Percentiles rank a stretch among this genome's conserved stretches.
These are phyloP conservation scores for Saturnispora diversa DNA, from an alignment of 805 yeast species.

Conservation along the genomic window DNA sequence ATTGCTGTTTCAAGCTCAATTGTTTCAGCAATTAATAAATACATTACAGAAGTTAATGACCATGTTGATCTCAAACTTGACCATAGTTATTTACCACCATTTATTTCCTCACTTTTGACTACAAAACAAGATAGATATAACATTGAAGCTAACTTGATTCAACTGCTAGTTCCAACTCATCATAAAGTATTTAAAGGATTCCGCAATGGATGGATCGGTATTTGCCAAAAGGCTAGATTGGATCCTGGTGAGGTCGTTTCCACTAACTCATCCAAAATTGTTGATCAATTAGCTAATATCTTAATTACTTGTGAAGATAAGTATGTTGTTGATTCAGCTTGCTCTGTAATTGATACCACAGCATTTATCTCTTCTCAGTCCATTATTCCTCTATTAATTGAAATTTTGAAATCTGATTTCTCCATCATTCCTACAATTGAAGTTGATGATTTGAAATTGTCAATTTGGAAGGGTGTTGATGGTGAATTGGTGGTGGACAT, in stretches of 20 bases:
- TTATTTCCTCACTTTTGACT: constrained; percentile 29
- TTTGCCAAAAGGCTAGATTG: constrained; percentile 47
- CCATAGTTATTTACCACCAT: constrained; percentile 27
- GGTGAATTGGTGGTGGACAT: constrained; percentile 66
- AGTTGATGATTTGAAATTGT: constrained; percentile 42
- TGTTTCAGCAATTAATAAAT: constrained; percentile 34
- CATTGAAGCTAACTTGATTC: constrained; percentile 29
- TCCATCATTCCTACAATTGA: constrained; percentile 27
- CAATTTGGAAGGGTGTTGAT: constrained; percentile 61
- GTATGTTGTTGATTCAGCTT: constrained; percentile 41
- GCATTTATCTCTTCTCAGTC: constrained; percentile 54
- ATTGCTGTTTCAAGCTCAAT: constrained; percentile 37
- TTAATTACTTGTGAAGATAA: constrained; percentile 14
- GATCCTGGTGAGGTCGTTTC: constrained; percentile 59
- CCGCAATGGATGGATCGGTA: constrained; percentile 67
- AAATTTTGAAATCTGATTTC: constrained; percentile 38
- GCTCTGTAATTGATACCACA: constrained; percentile 39
- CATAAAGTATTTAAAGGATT: constrained; percentile 29
- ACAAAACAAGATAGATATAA: constrained; percentile 21
- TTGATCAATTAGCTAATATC: constrained; percentile 18
- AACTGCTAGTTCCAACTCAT: constrained; percentile 39
- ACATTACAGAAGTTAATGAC: constrained; percentile 11
- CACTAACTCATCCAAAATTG: constrained; percentile 20
- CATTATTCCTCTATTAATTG: constrained; percentile 44
- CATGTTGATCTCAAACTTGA: constrained; percentile 20